These are phyloP conservation scores for Globisporangium echinulatum DNA, from an alignment of 352 stramenopile species.

Conservation along the genomic window DNA sequence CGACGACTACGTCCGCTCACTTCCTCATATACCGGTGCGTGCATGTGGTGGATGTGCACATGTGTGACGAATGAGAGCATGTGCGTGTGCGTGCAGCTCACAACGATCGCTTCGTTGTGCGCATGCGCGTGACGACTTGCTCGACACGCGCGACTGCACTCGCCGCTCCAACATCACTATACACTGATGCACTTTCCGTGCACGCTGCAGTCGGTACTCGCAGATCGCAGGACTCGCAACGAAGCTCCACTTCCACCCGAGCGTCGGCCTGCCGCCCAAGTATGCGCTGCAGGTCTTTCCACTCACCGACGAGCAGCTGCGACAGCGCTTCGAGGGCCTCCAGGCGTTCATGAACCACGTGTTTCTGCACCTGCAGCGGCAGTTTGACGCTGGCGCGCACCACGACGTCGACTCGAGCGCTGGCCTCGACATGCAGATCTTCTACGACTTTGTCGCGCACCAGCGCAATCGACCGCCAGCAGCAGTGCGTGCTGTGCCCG, in stretches of 20 bases:
- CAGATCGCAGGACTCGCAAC: slow-evolving; percentile 55
- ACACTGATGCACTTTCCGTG: background rate
- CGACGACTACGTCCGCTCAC: slow-evolving; percentile 22
- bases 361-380: slow-evolving; percentile 29
- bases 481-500: slow-evolving; percentile 37
- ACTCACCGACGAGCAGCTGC: slow-evolving; percentile 50
- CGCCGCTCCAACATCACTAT: too few relatives aligned
- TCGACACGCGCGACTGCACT: too few relatives aligned
- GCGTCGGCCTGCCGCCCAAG: slow-evolving; percentile 68
- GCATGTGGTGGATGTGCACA: too few relatives aligned
- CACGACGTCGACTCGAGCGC: slow-evolving; percentile 52
- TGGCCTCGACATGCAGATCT: slow-evolving; percentile 79
- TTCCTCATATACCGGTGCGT: slow-evolving; percentile 66
- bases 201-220: slow-evolving; percentile 46
- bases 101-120: background rate
- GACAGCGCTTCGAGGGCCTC: slow-evolving; percentile 63
- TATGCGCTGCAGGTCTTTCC: slow-evolving; percentile 78
- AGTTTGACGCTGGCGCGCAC: slow-evolving; percentile 50
- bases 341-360: slow-evolving; percentile 48
- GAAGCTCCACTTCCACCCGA: slow-evolving; percentile 63
- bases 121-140: background rate
- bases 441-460: slow-evolving; percentile 65
- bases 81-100: background rate
- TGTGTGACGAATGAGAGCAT: too few relatives aligned
- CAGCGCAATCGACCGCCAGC: slow-evolving; percentile 60